Evolutionary conservation across 257 asterid species (phyloP).

Genomic region (Echium plantagineum): DNA sequence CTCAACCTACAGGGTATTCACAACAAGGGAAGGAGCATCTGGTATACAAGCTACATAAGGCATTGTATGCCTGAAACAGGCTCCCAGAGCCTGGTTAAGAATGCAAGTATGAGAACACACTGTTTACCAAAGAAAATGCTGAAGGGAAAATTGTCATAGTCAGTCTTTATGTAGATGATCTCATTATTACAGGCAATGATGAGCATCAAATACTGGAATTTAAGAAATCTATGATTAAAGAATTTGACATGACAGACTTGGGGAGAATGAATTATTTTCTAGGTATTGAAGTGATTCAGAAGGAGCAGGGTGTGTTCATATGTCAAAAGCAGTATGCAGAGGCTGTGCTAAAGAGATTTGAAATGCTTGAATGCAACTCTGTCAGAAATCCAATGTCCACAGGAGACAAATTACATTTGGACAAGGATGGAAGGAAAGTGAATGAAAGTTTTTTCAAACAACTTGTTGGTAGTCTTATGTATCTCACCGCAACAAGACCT

Average conservation of each 20-base stretch:
- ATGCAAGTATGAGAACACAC: not conserved
- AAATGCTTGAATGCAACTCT: constrained; percentile 13
- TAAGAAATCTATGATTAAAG: no score
- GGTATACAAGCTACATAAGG: no score
- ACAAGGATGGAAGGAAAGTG: not conserved
- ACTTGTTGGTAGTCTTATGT: constrained; percentile 13
- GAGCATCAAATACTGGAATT: no score
- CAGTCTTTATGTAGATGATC: not conserved
- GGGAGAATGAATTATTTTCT: no score
- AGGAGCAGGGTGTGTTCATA: no score
- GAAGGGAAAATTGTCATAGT: no score
- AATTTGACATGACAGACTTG: no score
- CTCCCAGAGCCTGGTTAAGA: not conserved
- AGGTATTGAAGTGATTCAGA: no score
- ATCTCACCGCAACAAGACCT: constrained; percentile 17
- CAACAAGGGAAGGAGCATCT: no score
- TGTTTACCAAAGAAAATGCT: not conserved
- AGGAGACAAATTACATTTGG: constrained; percentile 9
- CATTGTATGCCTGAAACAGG: not conserved
- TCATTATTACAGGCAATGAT: no score
- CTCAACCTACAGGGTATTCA: not conserved
- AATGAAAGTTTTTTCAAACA: constrained; percentile 8
- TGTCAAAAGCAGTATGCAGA: no score
- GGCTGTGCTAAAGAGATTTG: constrained; percentile 4
- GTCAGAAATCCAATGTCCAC: constrained; percentile 10